A percentile compares a stretch with the other conserved stretches of the same genome.
Evolutionary conservation across 345 rosid species (phyloP).

Genomic region (Gynandropsis gynandra): DNA sequence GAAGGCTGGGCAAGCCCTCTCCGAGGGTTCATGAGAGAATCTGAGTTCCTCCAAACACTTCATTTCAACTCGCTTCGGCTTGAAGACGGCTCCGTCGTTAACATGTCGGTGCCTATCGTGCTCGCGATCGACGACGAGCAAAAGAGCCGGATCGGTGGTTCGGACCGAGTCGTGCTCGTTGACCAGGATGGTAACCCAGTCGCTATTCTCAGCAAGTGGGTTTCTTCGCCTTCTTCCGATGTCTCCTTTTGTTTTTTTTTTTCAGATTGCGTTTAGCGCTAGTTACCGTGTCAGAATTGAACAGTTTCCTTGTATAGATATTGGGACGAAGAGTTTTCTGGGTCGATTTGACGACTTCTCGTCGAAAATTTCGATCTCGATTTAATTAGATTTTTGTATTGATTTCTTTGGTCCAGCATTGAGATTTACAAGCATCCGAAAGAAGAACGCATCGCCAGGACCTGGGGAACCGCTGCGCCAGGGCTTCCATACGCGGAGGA

Average conservation of each 20-base stretch:
- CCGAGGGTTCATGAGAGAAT: slow-evolving; percentile 81
- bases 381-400: slow-evolving; percentile 11
- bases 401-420: slow-evolving; percentile 36
- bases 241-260: too few species aligned
- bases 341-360: too few species aligned
- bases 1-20: slow-evolving; percentile 99
- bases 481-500: slow-evolving; percentile 87
- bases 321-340: too few species aligned
- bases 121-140: slow-evolving; percentile 68
- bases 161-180: slow-evolving; percentile 59
- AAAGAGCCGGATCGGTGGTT: slow-evolving; percentile 59
- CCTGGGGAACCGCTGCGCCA: slow-evolving; percentile 88
- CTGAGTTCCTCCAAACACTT: slow-evolving; percentile 99
- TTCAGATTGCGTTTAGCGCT: too few species aligned
- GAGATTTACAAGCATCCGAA: slow-evolving; percentile 94
- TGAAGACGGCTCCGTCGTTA: slow-evolving; percentile 73
- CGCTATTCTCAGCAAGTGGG: slow-evolving; percentile 82
- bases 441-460: slow-evolving; percentile 91
- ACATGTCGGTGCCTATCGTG: slow-evolving; percentile 95
- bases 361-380: too few species aligned
- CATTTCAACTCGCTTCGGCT: slow-evolving; percentile 90
- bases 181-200: slow-evolving; percentile 46
- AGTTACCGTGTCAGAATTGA: too few species aligned
- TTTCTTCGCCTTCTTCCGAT: background rate
- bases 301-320: too few species aligned